Percentiles rank a stretch among this genome's conserved stretches.
Evolutionary conservation across 2,329 filamentous ascomycete genomes (phyloP).

Genomic region (Aspergillus fumigatiaffinis): DNA sequence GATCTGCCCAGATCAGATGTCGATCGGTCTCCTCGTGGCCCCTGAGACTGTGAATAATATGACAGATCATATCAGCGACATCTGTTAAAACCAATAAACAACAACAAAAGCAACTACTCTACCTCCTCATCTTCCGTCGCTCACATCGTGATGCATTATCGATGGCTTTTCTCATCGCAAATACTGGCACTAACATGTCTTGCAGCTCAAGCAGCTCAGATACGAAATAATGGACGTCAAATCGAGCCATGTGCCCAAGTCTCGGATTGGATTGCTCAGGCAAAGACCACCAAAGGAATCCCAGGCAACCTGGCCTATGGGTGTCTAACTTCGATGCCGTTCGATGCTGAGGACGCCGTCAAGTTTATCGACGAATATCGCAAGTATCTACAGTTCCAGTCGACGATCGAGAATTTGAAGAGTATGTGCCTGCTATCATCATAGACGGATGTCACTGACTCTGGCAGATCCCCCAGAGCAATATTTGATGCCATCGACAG

Average conservation of each 20-base stretch:
- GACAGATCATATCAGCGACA: neutral
- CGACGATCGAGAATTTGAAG: constrained; percentile 47
- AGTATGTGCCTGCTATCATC: neutral
- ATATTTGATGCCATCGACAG: constrained; percentile 49
- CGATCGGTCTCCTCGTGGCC: neutral
- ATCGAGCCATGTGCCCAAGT: neutral
- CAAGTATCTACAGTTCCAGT: constrained; percentile 48
- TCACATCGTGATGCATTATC: neutral
- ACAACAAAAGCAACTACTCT: neutral
- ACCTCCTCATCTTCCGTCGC: neutral
- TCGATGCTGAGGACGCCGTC: constrained; percentile 20
- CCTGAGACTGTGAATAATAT: neutral
- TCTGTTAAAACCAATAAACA: neutral
- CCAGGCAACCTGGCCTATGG: constrained; percentile 14
- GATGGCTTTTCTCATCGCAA: neutral
- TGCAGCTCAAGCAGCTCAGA: neutral
- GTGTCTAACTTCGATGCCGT: constrained; percentile 28
- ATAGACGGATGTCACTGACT: neutral
- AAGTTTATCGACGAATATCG: constrained; percentile 21
- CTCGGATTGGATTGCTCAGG: neutral
- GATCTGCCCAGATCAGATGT: neutral
- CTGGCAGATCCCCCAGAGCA: constrained; percentile 45
- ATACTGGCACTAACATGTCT: neutral
- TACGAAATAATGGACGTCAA: neutral
- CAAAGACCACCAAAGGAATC: constrained; percentile 1